Base-by-base conservation (phyloP, 192 early-diverging fungal species). In the Diversispora epigaea region DNA sequence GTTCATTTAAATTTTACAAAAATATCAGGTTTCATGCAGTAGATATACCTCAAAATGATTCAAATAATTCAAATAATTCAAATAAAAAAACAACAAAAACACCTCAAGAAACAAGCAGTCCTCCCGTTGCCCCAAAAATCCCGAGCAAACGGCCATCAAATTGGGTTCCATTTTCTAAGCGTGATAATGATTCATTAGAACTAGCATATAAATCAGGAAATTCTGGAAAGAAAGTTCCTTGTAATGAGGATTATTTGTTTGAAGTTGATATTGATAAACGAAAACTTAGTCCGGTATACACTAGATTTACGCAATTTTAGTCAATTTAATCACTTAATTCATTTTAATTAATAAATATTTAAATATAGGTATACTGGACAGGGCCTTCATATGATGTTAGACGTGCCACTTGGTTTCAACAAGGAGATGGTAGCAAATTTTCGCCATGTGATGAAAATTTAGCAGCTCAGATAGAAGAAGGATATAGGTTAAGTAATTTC, bases 371-470 rank as follows among this genome's bases (percentile, higher is more conserved):
- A 2, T 95, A 93, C 77, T 95, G 94, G 94, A 79, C 88, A 58
- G 94, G 94, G 6, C 89, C 92, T 3, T 88, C 85, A 3, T 94
- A 90, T 79, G 93, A 94, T 52, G 88, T 95, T 49, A 83, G 91
- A 56, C 83, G 94, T 21, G 92, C 91, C 0, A 93, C 92, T 0
- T 95, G 94, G 94, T 95, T 95, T 82, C 82, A 89, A 68, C 82
- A 86, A 58, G 69, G 82, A 0, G 89, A 91, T 63, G 85, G 86
- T 15, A 83, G 77, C 22, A 89, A 89, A 52, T 92, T 88, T 76
- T 57, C 89, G 10, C 93, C 94, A 9, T 95, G 94, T 80, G 91
- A 94, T 67, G 93, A 92, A 58, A 94, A 92, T 65, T 76, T 95
- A 12, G 75, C 92, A 2, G 77, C 88, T 45, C 94, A 95, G 80